These are phyloP conservation scores for Fonsecaea multimorphosa DNA, from an alignment of 2,329 filamentous ascomycete species.

Conservation along the genomic window DNA sequence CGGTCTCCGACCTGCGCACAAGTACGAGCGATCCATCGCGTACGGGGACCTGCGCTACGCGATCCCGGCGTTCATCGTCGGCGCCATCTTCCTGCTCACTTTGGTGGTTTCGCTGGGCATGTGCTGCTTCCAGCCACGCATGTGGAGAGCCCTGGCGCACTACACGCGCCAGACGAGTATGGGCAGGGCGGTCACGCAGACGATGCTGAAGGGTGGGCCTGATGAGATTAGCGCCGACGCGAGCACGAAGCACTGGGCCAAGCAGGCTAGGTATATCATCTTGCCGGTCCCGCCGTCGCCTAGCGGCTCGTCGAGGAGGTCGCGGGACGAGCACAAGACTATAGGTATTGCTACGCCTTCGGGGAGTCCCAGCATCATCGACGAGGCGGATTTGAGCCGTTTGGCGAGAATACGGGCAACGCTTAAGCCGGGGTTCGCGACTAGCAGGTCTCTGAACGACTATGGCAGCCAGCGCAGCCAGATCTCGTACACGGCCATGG, in stretches of 20 bases:
- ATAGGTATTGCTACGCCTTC: not conserved
- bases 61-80: slow-evolving; percentile 5
- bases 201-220: not conserved
- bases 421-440: not conserved
- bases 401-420: not conserved
- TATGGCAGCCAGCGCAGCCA: not conserved
- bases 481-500: not conserved
- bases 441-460: not conserved
- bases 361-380: not conserved
- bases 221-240: not conserved
- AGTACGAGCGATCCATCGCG: slow-evolving; percentile 4
- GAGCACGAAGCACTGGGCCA: not conserved
- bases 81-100: not conserved
- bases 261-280: not conserved
- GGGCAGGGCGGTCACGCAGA: not conserved
- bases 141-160: not conserved
- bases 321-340: not conserved
- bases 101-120: not conserved
- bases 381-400: not conserved
- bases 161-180: slow-evolving; percentile 9
- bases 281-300: not conserved
- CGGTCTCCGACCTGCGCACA: not conserved
- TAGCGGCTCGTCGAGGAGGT: not conserved
- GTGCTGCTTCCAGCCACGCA: slow-evolving; percentile 1
- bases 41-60: slow-evolving; percentile 10